These are phyloP conservation scores for Strobilomyces echinocephalus DNA, from an alignment of 768 basidiomycete genomes.

Conservation along the genomic window DNA sequence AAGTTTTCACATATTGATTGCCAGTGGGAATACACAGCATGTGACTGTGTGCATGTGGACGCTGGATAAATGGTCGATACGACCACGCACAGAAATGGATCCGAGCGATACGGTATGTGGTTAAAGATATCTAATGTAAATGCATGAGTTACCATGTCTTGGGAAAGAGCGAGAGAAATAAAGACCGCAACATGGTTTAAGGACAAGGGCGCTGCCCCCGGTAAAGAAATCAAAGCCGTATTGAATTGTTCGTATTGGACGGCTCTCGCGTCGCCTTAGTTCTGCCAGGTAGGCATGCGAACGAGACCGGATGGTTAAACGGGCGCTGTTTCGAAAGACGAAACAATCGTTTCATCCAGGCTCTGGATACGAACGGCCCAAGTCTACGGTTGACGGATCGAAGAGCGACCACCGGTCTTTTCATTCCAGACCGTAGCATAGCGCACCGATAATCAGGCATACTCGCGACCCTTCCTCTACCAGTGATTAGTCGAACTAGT, in stretches of 20 bases:
- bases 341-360: slow-evolving; percentile 20
- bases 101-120: neutral
- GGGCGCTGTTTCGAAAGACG: slow-evolving; percentile 3
- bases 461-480: neutral
- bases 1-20: slow-evolving; percentile 16
- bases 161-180: neutral
- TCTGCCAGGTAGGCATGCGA: slow-evolving; percentile 10
- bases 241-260: neutral
- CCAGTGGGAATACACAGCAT: slow-evolving; percentile 13
- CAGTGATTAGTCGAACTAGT: neutral
- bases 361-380: neutral
- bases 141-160: neutral
- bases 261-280: slow-evolving; percentile 4
- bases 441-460: neutral
- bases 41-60: neutral
- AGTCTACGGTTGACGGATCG: neutral
- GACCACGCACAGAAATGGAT: neutral
- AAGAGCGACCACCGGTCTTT: neutral
- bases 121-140: neutral
- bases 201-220: neutral
- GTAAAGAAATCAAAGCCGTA: neutral
- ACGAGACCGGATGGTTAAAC: neutral
- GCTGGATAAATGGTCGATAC: neutral
- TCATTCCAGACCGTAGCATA: neutral
- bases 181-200: neutral